Conservation (phyloP, 2,329 filamentous ascomycete genomes). For the Penicillium sp. region DNA sequence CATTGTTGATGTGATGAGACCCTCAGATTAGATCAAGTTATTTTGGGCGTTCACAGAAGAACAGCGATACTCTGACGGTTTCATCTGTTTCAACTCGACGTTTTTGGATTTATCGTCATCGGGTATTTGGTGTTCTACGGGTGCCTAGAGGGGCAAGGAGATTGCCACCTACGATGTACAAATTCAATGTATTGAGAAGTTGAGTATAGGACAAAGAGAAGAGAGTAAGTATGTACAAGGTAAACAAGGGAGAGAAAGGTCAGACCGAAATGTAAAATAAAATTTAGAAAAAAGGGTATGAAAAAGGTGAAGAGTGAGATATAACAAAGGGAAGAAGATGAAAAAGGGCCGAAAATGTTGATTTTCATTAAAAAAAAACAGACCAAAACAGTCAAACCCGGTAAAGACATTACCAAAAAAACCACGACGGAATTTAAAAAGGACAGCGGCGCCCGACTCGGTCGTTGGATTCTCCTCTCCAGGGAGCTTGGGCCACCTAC, state of each 20-base stretch:
- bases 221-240: not conserved
- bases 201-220: not conserved
- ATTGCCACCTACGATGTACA: not conserved
- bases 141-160: not conserved
- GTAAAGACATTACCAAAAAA: slow-evolving; percentile 8
- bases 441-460: slow-evolving; percentile 25
- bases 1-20: slow-evolving; percentile 3
- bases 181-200: not conserved
- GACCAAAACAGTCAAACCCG: not conserved
- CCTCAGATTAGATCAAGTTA: slow-evolving; percentile 64
- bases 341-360: not conserved
- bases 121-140: slow-evolving; percentile 20
- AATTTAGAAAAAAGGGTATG: not conserved
- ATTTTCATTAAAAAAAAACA: not conserved
- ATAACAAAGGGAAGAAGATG: not conserved
- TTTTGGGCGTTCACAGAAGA: slow-evolving; percentile 44
- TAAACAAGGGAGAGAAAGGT: not conserved
- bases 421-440: slow-evolving; percentile 33
- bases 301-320: not conserved
- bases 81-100: slow-evolving; percentile 22
- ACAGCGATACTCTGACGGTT: slow-evolving; percentile 26
- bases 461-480: slow-evolving; percentile 6
- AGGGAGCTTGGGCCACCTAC: slow-evolving; percentile 17
- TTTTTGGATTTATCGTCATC: slow-evolving; percentile 33
- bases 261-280: not conserved